Conservation (phyloP, 352 stramenopile species). For the Blastocystis sp. region DNA sequence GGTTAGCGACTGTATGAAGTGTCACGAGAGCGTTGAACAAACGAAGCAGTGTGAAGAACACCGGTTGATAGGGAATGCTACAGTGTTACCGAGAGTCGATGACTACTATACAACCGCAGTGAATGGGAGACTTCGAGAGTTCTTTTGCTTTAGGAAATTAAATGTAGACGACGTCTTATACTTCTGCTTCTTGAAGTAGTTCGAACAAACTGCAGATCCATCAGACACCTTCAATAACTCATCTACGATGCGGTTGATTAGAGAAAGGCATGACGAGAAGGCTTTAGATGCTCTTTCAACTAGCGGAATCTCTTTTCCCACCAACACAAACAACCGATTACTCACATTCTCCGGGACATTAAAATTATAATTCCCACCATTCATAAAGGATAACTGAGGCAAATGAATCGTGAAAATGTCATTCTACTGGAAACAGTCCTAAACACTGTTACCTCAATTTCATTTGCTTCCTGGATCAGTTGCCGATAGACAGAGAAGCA, state of each 20-base stretch:
- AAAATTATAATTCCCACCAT: background rate
- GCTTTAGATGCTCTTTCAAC: background rate
- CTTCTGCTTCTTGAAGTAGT: background rate
- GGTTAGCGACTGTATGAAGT: conserved; percentile 1
- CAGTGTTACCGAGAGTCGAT: background rate
- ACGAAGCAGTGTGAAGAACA: background rate
- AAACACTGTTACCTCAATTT: background rate
- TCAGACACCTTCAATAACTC: background rate
- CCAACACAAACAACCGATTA: background rate
- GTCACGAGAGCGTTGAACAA: background rate
- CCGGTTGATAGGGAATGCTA: background rate
- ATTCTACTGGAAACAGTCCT: background rate
- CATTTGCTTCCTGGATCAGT: background rate
- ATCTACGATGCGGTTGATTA: background rate
- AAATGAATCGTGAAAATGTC: background rate
- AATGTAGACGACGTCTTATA: background rate
- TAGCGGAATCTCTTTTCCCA: conserved; percentile 22
- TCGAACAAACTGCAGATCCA: background rate
- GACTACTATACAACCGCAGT: background rate
- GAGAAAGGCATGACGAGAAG: background rate
- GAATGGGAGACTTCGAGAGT: background rate
- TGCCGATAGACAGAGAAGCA: background rate
- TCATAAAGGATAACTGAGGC: conserved; percentile 19
- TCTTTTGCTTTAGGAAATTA: background rate
- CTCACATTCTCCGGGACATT: background rate